These are phyloP conservation scores for Solidago caesia DNA, from an alignment of 129 eudicot species.

Conservation along the genomic window DNA sequence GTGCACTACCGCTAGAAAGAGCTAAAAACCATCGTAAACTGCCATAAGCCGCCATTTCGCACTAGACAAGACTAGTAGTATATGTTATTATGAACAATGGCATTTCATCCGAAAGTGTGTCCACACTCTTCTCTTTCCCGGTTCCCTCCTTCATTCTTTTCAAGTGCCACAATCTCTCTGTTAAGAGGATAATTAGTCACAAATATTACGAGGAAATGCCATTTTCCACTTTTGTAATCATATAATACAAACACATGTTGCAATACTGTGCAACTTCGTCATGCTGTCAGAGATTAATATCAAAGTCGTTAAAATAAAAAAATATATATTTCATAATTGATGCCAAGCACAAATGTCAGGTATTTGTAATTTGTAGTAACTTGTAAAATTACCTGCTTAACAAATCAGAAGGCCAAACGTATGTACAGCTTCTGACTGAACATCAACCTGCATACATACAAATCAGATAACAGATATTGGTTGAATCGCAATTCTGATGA, in stretches of 20 bases:
- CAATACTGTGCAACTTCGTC: background rate
- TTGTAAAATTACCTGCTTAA: conserved; percentile 10
- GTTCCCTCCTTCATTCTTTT: no score
- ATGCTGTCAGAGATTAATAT: background rate
- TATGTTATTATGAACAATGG: no score
- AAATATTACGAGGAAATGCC: no score
- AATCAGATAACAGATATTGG: background rate
- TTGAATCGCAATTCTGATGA: background rate
- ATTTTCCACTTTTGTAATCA: background rate
- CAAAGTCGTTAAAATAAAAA: background rate
- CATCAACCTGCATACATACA: background rate
- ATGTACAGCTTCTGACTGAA: conserved; percentile 3
- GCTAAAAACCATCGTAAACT: no score
- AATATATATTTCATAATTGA: background rate
- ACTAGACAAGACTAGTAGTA: no score
- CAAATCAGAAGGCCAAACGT: background rate
- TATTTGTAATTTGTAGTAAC: background rate
- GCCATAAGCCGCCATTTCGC: no score
- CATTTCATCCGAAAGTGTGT: no score
- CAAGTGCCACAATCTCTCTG: no score
- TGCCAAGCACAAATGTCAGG: background rate
- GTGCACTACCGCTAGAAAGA: no score
- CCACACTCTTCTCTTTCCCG: no score
- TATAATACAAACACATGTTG: background rate
- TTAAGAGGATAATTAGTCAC: no score